Evolutionary conservation across 345 rosid species (phyloP).

Genomic region (Dimocarpus longan): DNA sequence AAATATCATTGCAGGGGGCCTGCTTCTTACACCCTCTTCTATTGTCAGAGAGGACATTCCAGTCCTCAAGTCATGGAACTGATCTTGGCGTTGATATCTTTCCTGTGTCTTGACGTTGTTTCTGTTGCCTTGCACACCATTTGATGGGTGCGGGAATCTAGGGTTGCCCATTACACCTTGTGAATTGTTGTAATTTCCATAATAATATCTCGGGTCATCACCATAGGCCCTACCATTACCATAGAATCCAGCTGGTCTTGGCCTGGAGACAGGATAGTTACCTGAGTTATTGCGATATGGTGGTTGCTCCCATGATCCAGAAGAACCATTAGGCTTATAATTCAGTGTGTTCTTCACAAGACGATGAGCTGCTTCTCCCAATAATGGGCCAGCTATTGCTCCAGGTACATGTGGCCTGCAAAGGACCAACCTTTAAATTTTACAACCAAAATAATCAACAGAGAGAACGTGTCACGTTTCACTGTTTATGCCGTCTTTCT

Average conservation of each 20-base stretch:
- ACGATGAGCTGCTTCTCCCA: slow-evolving; percentile 98
- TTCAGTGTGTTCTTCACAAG: slow-evolving; percentile 92
- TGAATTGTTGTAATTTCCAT: slow-evolving; percentile 45
- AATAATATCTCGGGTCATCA: slow-evolving; percentile 45
- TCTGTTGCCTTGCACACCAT: slow-evolving; percentile 50
- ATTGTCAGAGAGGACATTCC: slow-evolving; percentile 55
- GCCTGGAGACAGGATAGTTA: slow-evolving; percentile 43
- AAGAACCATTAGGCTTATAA: slow-evolving; percentile 59
- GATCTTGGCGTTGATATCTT: slow-evolving; percentile 49
- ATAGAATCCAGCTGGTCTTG: slow-evolving; percentile 59
- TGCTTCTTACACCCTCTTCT: slow-evolving; percentile 52
- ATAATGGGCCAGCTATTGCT: slow-evolving; percentile 65
- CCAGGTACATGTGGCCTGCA: slow-evolving; percentile 83
- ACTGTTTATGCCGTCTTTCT: not conserved
- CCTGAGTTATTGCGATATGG: slow-evolving; percentile 43
- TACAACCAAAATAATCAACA: slow-evolving; percentile 1
- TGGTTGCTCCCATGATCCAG: slow-evolving; percentile 50
- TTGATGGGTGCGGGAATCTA: slow-evolving; percentile 40
- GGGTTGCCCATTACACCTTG: slow-evolving; percentile 45
- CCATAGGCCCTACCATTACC: slow-evolving; percentile 53
- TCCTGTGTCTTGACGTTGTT: slow-evolving; percentile 46
- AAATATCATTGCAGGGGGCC: slow-evolving; percentile 20
- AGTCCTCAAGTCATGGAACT: slow-evolving; percentile 44
- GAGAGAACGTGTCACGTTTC: slow-evolving; percentile 1
- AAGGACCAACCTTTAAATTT: not conserved